Conservation (phyloP, 805 yeast species). For the Teunomyces pallodes region DNA sequence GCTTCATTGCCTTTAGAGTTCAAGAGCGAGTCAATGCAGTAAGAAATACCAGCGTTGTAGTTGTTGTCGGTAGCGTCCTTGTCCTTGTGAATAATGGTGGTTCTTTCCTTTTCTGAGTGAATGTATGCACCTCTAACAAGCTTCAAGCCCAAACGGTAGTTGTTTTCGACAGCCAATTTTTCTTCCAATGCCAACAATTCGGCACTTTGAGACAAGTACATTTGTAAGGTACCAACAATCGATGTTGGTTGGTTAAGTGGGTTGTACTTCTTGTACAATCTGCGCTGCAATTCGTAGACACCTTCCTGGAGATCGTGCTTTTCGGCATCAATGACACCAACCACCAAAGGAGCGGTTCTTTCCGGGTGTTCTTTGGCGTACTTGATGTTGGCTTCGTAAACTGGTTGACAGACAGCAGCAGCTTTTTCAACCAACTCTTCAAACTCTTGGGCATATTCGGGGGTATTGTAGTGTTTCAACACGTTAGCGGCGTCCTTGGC, state of each 20-base stretch:
- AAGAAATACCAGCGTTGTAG: constrained; percentile 67
- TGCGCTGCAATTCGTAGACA: constrained; percentile 86
- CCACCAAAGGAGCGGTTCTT: constrained; percentile 69
- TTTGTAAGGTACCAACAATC: constrained; percentile 88
- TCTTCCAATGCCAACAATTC: constrained; percentile 62
- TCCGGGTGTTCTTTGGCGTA: constrained; percentile 54
- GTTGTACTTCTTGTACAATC: constrained; percentile 72
- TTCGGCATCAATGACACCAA: constrained; percentile 88
- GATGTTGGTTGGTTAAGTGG: constrained; percentile 54
- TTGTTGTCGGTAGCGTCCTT: constrained; percentile 78
- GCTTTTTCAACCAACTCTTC: constrained; percentile 64
- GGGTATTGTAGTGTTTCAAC: constrained; percentile 55
- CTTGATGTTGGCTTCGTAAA: constrained; percentile 50
- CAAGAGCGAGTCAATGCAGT: constrained; percentile 59
- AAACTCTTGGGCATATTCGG: constrained; percentile 43
- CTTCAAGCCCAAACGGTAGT: constrained; percentile 79
- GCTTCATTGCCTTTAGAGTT: constrained; percentile 42
- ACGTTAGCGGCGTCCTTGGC: constrained; percentile 74
- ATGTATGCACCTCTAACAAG: constrained; percentile 95
- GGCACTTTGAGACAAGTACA: constrained; percentile 77
- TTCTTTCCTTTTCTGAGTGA: constrained; percentile 79
- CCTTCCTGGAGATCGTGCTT: constrained; percentile 85
- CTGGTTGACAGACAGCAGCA: constrained; percentile 55
- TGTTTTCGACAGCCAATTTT: constrained; percentile 55
- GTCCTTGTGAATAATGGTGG: constrained; percentile 63